Evolutionary conservation across 495 filamentous ascomycete genomes (phyloP), one percentile per base, ranked within the genome.

Genomic region (Talaromyces adpressus): DNA sequence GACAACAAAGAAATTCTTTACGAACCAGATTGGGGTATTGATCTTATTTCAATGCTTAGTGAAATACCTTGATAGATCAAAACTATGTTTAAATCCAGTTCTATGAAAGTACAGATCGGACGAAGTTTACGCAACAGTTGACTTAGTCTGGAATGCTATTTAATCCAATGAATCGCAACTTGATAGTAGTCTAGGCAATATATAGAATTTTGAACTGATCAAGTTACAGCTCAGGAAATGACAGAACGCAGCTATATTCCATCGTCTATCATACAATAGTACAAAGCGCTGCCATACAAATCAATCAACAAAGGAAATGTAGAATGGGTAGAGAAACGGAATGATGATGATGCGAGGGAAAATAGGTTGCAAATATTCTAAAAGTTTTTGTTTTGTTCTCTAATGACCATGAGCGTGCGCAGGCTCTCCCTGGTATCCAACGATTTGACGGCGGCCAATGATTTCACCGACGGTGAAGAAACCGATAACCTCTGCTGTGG

Each of bases 401-500:
- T 58, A 58, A 58, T 58, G 56, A 58, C 29, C 56, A 58, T 58
- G 56, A 6, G 56, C 73, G 62, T 86, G 78, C 51, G 75, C 80
- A 68, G 73, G 67, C 67, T 89, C 84, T 69, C 91, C 91, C 73
- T 85, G 82, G 82, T 98, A 99, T 65, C 94, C 94, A 69, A 99
- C 80, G 65, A 99, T 73, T 87, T 98, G 97, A 77, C 92, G 81
- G 63, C 93, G 82, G 63, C 94, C 94, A 67, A 98, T 89, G 78
- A 99, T 98, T 84, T 97, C 92, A 63, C 94, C 94, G 23, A 99
- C 85, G 18, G 92, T 93, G 84, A 98, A 99, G 84, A 99, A 98
- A 61, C 94, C 94, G 63, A 99, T 75, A 57, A 91, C 83, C 80
- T 99, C 94, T 41, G 93, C 93, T 45, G 77, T 71, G 63, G 96